A percentile compares a stretch with the other conserved stretches of the same genome.
phyloP scores from a whole-genome alignment of 2,329 filamentous ascomycete species.

The Penicillium sp. region DNA sequence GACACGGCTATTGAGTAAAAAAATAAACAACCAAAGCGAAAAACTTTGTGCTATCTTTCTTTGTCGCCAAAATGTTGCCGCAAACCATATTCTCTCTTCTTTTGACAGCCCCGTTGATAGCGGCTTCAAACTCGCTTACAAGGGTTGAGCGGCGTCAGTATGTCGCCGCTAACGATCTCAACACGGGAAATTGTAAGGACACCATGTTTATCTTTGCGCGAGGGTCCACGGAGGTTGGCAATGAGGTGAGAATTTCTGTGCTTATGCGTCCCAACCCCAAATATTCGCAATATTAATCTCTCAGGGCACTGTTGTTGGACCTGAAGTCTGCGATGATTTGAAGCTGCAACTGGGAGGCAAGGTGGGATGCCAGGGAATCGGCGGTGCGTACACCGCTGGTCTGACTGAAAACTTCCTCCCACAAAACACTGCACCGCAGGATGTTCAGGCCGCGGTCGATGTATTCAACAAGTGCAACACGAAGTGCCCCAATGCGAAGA shows the following conservation, averaged over 20 bases:
- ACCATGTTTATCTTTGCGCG: conserved; percentile 46
- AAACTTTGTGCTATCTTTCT: not conserved
- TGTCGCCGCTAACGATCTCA: conserved; percentile 37
- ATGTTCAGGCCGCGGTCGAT: conserved; percentile 44
- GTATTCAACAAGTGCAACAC: conserved; percentile 44
- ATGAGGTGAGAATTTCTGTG: conserved; percentile 31
- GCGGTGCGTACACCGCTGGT: conserved; percentile 43
- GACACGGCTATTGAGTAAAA: not conserved
- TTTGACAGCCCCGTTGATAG: not conserved
- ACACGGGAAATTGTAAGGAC: conserved; percentile 36
- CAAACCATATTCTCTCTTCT: not conserved
- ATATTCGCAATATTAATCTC: not conserved
- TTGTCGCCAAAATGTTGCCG: not conserved
- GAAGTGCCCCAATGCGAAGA: conserved; percentile 48
- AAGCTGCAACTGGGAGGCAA: conserved; percentile 26
- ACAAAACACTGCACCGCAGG: conserved; percentile 35
- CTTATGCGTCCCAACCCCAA: not conserved
- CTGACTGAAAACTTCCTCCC: conserved; percentile 42
- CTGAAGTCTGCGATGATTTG: conserved; percentile 30
- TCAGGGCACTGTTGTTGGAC: conserved; percentile 34
- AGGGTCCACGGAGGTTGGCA: conserved; percentile 44
- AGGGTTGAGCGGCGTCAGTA: conserved; percentile 8
- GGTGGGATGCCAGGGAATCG: conserved; percentile 48
- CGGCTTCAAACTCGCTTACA: not conserved
- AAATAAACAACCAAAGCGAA: not conserved